Percentiles rank a stretch among this genome's conserved stretches.
Evolutionary conservation across 768 basidiomycete genomes (phyloP).

Genomic region (Auricularia cornea): DNA sequence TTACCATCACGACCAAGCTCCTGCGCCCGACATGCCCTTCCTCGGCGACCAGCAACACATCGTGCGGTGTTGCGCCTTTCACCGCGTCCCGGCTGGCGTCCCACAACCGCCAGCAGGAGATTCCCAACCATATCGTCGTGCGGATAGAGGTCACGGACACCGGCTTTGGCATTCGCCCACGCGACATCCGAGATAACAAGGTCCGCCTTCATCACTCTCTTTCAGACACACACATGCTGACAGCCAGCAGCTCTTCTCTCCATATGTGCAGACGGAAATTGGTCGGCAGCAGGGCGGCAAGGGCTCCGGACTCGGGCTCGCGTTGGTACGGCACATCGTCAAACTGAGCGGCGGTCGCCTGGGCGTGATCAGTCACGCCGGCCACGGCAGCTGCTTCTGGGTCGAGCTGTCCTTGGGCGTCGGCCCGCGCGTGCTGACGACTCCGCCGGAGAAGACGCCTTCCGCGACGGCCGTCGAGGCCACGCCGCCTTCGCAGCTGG

Average conservation of each 20-base stretch:
- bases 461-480: neutral
- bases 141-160: slow-evolving; percentile 80
- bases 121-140: slow-evolving; percentile 50
- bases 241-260: slow-evolving; percentile 32
- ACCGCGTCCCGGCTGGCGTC: neutral
- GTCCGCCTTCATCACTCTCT: neutral
- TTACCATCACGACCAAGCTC: slow-evolving; percentile 56
- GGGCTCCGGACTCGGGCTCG: slow-evolving; percentile 64
- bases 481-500: neutral
- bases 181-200: slow-evolving; percentile 63
- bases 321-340: slow-evolving; percentile 72
- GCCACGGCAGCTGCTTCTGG: slow-evolving; percentile 80
- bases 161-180: slow-evolving; percentile 50
- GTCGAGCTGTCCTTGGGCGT: slow-evolving; percentile 43
- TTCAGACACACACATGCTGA: neutral
- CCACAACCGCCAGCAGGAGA: neutral
- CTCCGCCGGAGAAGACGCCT: neutral
- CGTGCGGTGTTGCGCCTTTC: neutral
- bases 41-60: neutral
- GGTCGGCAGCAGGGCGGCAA: slow-evolving; percentile 28
- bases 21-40: slow-evolving; percentile 12
- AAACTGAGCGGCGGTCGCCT: slow-evolving; percentile 65
- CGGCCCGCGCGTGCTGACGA: neutral
- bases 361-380: slow-evolving; percentile 34
- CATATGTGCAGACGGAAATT: slow-evolving; percentile 8